Percentiles rank a stretch among this genome's conserved stretches.
These are phyloP conservation scores for Mortierella sp. DNA, from an alignment of 371 early-diverging fungal genomes.

Conservation along the genomic window DNA sequence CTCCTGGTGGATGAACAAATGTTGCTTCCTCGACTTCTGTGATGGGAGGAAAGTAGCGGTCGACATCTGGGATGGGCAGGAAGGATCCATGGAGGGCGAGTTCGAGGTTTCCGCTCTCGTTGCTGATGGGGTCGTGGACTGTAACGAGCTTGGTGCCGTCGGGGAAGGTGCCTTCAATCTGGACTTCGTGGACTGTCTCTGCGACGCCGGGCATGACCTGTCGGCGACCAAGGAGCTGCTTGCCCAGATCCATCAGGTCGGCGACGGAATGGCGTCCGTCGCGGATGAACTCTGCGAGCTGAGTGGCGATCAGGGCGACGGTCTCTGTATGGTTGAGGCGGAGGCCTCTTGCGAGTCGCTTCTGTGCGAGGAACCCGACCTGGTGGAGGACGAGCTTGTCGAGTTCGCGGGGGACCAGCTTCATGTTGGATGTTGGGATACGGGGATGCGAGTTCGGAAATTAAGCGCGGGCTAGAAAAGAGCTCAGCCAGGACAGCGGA, in stretches of 20 bases:
- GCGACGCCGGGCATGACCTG: constrained; percentile 85
- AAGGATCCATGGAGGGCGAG: constrained; percentile 91
- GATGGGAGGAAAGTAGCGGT: constrained; percentile 68
- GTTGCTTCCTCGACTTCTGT: constrained; percentile 39
- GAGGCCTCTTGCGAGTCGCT: constrained; percentile 88
- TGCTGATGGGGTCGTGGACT: constrained; percentile 89
- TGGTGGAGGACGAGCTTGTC: constrained; percentile 90
- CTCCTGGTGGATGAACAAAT: constrained; percentile 72
- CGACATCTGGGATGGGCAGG: constrained; percentile 78
- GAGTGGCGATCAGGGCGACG: constrained; percentile 87
- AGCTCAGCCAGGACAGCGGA: background rate
- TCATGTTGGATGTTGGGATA: constrained; percentile 58
- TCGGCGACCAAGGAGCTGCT: constrained; percentile 86
- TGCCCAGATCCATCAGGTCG: constrained; percentile 89
- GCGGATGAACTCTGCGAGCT: constrained; percentile 88
- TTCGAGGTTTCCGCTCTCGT: constrained; percentile 82
- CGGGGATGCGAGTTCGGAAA: constrained; percentile 8
- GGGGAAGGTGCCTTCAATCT: constrained; percentile 90
- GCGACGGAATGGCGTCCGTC: constrained; percentile 90
- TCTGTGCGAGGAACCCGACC: constrained; percentile 90
- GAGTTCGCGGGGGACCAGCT: constrained; percentile 87
- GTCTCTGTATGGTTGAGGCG: constrained; percentile 90
- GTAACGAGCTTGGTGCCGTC: constrained; percentile 95
- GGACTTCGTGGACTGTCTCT: constrained; percentile 82
- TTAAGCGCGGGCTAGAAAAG: background rate